Evolutionary conservation across 2,329 filamentous ascomycete genomes (phyloP), one percentile per base, ranked within the genome.

Genomic region (Colletotrichum sp.): DNA sequence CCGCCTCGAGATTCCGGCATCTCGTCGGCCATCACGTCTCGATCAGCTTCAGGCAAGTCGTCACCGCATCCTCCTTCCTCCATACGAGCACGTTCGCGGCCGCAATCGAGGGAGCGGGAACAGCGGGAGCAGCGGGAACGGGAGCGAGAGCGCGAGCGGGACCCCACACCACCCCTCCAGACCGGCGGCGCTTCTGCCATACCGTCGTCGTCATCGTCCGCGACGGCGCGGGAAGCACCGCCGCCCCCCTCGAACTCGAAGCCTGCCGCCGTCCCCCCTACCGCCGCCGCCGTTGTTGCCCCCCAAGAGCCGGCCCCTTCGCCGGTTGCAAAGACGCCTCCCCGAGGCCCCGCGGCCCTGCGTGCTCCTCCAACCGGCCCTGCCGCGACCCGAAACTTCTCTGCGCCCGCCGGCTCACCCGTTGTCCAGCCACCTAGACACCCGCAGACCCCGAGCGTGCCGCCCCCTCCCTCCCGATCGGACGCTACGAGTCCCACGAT

Each of bases 341-440:
- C 90, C 4, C 87, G 89, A 68, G 90, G 89, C 0, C 90, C 90
- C 32, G 89, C 90, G 14, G 89, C 89, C 16, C 82, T 90, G 21
- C 86, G 89, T 76, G 86, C 85, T 14, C 88, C 89, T 24, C 89
- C 90, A 4, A 90, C 87, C 1, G 89, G 86, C 3, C 86, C 87
- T 1, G 79, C 81, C 18, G 80, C 80, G 32, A 79, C 79, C 26
- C 84, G 87, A 78, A 88, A 83, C 79, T 85, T 84, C 73, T 80
- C 83, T 76, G 82, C 80, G 30, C 84, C 84, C 74, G 83, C 83
- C 71, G 79, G 84, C 70, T 82, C 82, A 77, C 81, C 85, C 76
- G 82, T 82, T 60, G 82, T 80, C 74, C 83, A 81, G 78, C 83
- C 80, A 7, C 78, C 81, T 8, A 83, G 84, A 65, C 83, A 82